A percentile compares a stretch with the other conserved stretches of the same genome.
Conservation (phyloP, 2,329 filamentous ascomycete genomes). For the Emmonsiellopsis sp. region DNA sequence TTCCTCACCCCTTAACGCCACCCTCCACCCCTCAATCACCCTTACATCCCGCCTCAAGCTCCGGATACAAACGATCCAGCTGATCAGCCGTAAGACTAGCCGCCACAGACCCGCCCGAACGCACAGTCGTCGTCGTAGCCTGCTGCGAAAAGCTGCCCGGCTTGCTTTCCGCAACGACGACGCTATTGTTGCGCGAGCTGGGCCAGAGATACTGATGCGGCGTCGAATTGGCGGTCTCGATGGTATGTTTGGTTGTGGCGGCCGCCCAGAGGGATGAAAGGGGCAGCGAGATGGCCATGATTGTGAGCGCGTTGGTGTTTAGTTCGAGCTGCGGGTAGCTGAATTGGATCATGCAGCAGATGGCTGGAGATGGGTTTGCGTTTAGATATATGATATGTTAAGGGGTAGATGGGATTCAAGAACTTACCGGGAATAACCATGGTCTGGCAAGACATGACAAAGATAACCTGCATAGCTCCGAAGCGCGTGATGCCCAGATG, state of each 20-base stretch:
- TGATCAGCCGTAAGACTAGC: conserved; percentile 4
- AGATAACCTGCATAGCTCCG: conserved; percentile 57
- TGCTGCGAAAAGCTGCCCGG: conserved; percentile 5
- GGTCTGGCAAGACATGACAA: conserved; percentile 60
- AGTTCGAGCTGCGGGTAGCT: conserved; percentile 43
- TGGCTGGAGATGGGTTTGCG: conserved; percentile 33
- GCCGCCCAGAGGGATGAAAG: conserved; percentile 59
- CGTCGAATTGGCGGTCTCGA: conserved; percentile 1
- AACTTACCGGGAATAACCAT: conserved; percentile 54
- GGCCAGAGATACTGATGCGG: conserved; percentile 6
- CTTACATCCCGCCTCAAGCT: conserved; percentile 6
- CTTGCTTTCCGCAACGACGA: not conserved
- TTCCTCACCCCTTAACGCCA: no score
- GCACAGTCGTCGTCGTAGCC: not conserved
- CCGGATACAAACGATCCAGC: conserved; percentile 11
- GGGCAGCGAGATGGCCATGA: conserved; percentile 55
- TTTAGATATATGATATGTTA: not conserved
- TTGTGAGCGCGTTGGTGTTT: conserved; percentile 46
- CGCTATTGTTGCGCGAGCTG: not conserved
- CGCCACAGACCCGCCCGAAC: conserved; percentile 1
- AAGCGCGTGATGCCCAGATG: conserved; percentile 52
- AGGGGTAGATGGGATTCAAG: conserved; percentile 5
- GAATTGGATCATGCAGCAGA: conserved; percentile 54
- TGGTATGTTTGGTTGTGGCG: conserved; percentile 22
- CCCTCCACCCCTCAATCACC: no score